phyloP scores from a whole-genome alignment of 2,329 filamentous ascomycete species.

The Fusarium nodosum region DNA sequence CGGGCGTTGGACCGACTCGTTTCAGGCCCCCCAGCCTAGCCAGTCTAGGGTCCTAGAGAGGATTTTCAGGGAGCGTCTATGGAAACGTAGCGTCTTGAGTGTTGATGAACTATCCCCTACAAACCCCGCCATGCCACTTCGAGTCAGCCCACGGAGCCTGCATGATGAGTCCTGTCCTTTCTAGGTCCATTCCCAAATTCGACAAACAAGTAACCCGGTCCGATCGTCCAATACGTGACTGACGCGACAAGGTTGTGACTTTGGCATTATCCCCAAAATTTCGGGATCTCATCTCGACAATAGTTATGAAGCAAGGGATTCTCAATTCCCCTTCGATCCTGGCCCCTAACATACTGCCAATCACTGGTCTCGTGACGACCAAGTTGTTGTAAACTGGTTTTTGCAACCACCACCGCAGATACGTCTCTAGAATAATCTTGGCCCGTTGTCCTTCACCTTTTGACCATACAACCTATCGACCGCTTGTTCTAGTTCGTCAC shows the following conservation, averaged over 20 bases:
- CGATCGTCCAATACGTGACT: slow-evolving; percentile 38
- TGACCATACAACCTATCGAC: slow-evolving; percentile 14
- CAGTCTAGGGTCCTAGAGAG: slow-evolving; percentile 18
- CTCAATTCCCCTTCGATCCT: slow-evolving; percentile 6
- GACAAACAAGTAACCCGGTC: slow-evolving; percentile 26
- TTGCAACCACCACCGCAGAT: slow-evolving; percentile 5
- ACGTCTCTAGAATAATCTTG: slow-evolving; percentile 9
- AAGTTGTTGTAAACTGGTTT: slow-evolving; percentile 15
- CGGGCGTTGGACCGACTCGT: slow-evolving; percentile 29
- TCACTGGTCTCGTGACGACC: slow-evolving; percentile 26
- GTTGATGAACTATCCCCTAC: slow-evolving; percentile 16
- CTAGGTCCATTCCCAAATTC: slow-evolving; percentile 35
- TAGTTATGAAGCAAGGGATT: slow-evolving; percentile 8
- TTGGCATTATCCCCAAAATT: slow-evolving; percentile 38
- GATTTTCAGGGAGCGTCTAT: slow-evolving; percentile 17
- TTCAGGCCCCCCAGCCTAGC: slow-evolving; percentile 33
- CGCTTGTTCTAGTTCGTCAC: slow-evolving; percentile 37
- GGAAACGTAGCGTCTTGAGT: not conserved
- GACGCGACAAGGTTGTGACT: slow-evolving; percentile 39
- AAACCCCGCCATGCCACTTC: slow-evolving; percentile 18
- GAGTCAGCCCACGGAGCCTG: not conserved
- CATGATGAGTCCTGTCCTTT: slow-evolving; percentile 5
- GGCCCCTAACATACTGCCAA: not conserved
- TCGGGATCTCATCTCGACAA: slow-evolving; percentile 16
- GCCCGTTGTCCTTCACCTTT: slow-evolving; percentile 15